These are phyloP conservation scores for Plectosphaerella cucumerina DNA, from an alignment of 2,329 filamentous ascomycete genomes.

Conservation along the genomic window DNA sequence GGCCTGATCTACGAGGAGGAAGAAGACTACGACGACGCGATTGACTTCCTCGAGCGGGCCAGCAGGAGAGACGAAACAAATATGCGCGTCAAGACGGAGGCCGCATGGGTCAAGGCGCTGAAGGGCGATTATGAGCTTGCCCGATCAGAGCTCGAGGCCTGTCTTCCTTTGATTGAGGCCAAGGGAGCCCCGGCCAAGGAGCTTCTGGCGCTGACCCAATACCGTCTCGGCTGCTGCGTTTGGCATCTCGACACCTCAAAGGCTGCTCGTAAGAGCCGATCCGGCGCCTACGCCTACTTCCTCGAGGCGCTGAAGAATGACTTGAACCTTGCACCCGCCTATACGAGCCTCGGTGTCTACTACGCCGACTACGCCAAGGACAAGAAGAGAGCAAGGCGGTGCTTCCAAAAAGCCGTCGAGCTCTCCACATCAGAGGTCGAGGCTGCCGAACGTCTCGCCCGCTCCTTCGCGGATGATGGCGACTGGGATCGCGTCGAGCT, in stretches of 20 bases:
- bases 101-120: constrained; percentile 87
- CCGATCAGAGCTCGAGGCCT: constrained; percentile 64
- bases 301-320: constrained; percentile 81
- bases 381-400: constrained; percentile 79
- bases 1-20: constrained; percentile 92
- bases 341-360: constrained; percentile 85
- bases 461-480: constrained; percentile 79
- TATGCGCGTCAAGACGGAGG: constrained; percentile 75
- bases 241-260: constrained; percentile 80
- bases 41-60: constrained; percentile 75
- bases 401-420: constrained; percentile 95
- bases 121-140: constrained; percentile 70
- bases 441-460: constrained; percentile 82
- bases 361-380: constrained; percentile 90
- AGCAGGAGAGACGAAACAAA: constrained; percentile 69
- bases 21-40: constrained; percentile 78
- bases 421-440: constrained; percentile 81
- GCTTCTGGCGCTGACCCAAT: constrained; percentile 79
- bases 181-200: constrained; percentile 57
- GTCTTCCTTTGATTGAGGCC: constrained; percentile 62
- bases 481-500: constrained; percentile 98
- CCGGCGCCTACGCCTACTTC: constrained; percentile 79
- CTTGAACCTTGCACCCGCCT: constrained; percentile 82
- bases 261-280: constrained; percentile 71
- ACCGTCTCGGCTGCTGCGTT: constrained; percentile 80